phyloP scores from a whole-genome alignment of 805 yeast species.

The Ogataea thermomethanolica region DNA sequence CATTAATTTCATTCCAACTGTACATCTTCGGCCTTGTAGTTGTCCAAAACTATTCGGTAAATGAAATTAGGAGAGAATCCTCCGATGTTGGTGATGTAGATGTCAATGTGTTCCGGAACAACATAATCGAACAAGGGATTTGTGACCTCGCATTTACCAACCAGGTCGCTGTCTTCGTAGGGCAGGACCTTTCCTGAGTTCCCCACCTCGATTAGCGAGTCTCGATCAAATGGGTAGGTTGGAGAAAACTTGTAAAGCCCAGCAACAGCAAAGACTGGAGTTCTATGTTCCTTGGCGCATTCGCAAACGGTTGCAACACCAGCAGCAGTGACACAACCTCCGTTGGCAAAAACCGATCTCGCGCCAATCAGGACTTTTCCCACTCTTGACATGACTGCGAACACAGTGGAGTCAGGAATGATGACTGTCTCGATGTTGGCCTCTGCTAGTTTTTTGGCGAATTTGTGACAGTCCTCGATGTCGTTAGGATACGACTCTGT shows the following conservation, averaged over 20 bases:
- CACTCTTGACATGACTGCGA: conserved; percentile 95
- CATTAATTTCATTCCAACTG: conserved; percentile 40
- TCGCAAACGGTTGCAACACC: conserved; percentile 94
- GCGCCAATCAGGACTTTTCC: conserved; percentile 96
- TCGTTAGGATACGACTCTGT: conserved; percentile 93
- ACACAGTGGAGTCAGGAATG: conserved; percentile 88
- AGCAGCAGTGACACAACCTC: conserved; percentile 85
- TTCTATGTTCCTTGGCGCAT: conserved; percentile 89
- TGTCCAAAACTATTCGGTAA: conserved; percentile 91
- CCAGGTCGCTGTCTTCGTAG: conserved; percentile 64
- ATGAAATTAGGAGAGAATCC: conserved; percentile 96
- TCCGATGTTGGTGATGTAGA: conserved; percentile 91
- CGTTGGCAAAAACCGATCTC: conserved; percentile 89
- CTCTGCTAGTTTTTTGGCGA: conserved; percentile 74
- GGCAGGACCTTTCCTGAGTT: conserved; percentile 86
- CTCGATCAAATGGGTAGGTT: conserved; percentile 83
- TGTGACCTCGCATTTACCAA: conserved; percentile 73
- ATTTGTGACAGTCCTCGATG: conserved; percentile 68
- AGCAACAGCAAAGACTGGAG: conserved; percentile 96
- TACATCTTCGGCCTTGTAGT: conserved; percentile 84
- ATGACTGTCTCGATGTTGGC: conserved; percentile 87
- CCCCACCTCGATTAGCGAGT: conserved; percentile 83
- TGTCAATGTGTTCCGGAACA: conserved; percentile 90
- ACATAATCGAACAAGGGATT: conserved; percentile 91
- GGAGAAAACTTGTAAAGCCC: conserved; percentile 94